These are phyloP conservation scores for Hortaea werneckii DNA, from an alignment of 2,329 filamentous ascomycete genomes.

Conservation along the genomic window DNA sequence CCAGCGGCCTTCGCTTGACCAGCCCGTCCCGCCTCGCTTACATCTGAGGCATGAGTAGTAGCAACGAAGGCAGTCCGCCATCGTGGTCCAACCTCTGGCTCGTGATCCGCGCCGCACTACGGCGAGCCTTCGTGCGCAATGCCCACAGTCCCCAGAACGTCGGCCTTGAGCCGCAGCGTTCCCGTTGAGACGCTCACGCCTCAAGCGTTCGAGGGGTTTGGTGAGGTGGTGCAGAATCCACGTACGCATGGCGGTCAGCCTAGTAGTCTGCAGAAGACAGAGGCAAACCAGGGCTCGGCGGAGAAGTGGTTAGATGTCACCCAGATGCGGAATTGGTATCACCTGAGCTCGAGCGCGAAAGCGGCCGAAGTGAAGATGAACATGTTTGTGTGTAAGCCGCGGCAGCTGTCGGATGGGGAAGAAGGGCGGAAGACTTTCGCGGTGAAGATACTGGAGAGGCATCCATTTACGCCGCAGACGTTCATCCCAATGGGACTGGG, in stretches of 20 bases:
- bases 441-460: constrained; percentile 70
- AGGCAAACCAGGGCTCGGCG: constrained; percentile 77
- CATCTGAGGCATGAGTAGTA: not conserved
- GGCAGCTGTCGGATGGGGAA: constrained; percentile 35
- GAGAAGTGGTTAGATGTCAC: constrained; percentile 78
- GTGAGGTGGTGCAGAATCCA: constrained; percentile 67
- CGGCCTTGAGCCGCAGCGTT: constrained; percentile 36
- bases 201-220: constrained; percentile 64
- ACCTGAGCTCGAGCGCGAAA: constrained; percentile 49
- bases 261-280: constrained; percentile 38
- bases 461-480: constrained; percentile 89
- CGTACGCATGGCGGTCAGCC: constrained; percentile 33
- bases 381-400: constrained; percentile 77
- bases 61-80: not conserved
- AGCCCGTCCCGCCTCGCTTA: not conserved
- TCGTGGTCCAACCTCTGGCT: constrained; percentile 7
- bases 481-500: constrained; percentile 66
- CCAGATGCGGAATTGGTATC: constrained; percentile 61
- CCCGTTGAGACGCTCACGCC: constrained; percentile 44
- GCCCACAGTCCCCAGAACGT: constrained; percentile 16
- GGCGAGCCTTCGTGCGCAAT: constrained; percentile 12
- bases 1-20: too few relatives aligned
- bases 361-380: constrained; percentile 59
- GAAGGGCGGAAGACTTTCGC: constrained; percentile 41
- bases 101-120: constrained; percentile 9